Base-by-base conservation (phyloP, 1,284 basidiomycete genomes). In the Ganoderma sp. region DNA sequence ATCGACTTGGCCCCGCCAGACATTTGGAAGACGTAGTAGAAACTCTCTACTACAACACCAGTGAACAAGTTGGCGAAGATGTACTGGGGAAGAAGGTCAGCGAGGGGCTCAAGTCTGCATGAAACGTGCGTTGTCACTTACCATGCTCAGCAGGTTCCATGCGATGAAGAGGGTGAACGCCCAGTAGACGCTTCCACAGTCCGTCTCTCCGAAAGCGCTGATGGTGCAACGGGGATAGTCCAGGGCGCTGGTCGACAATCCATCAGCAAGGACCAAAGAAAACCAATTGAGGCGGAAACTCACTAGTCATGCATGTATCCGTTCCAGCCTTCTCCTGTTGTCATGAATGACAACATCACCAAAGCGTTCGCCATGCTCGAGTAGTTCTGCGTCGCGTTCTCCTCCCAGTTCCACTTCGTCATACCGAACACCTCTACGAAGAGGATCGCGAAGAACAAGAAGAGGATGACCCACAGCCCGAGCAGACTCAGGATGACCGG, bases 71-170 rank as follows among this genome's bases (percentile, higher is more conserved):
- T 98, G 74, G 95, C 87, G 81, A 99, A 97, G 75, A 97, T 95
- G 78, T 96, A 96, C 95, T 96, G 77, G 9, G 25, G 6, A 60
- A 3, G 28, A 22, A 22, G 17, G 3, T 56, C 34, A 34, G 56
- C 66, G 68, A 4, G 12, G 52, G 48, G 39, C 42, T 52, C n/a
- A 65, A 3, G 22, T 25, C 4, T 25, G 61, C 37, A 66, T 22
- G 57, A 50, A 8, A 39, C 48, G 28, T 22, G 41, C 69, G 69
- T 39, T 14, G n/a, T 15, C 14, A 76, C 89, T 76, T 73, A 95
- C 95, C 95, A 98, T 98, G 85, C 94, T 97, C 61, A 99, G 84
- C 50, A 99, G 83, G 78, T 99, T 99, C 97, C 97, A 99, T 0
- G 92, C 88, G 74, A 98, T 98, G 82, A 98, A 99, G 37, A 99